Evolutionary conservation across 75 land plant genomes (phyloP).

Genomic region (Ceratopteris richardii): DNA sequence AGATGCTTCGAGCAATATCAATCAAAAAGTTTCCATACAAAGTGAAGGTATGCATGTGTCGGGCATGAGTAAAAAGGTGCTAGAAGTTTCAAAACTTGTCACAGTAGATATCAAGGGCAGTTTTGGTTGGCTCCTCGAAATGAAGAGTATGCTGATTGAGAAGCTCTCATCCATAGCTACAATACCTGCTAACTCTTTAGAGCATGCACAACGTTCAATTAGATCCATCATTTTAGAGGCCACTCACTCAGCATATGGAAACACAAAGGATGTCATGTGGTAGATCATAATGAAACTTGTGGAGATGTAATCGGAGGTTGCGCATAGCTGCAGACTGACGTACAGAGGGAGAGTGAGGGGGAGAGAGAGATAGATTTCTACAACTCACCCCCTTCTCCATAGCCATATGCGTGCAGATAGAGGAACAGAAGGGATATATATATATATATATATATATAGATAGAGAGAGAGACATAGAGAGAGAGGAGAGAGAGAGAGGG

Average conservation of each 20-base stretch:
- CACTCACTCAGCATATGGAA: constrained; percentile 11
- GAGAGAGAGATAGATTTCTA: no score
- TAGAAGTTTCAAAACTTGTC: constrained; percentile 10
- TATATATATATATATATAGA: no score
- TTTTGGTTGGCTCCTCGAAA: constrained; percentile 1
- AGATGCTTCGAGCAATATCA: no score
- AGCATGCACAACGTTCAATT: constrained; percentile 5
- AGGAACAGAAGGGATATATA: no score
- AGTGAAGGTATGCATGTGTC: not conserved
- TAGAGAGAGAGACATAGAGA: no score
- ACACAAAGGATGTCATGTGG: constrained; percentile 6
- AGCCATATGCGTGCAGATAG: no score
- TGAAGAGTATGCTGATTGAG: constrained; percentile 10
- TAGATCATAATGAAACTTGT: constrained; percentile 6
- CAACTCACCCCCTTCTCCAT: no score
- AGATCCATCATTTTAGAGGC: constrained; percentile 5
- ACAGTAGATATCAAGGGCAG: constrained; percentile 8
- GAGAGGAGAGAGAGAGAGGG: no score
- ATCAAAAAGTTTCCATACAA: no score
- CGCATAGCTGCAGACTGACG: no score
- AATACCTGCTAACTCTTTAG: constrained; percentile 6
- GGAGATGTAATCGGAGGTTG: no score
- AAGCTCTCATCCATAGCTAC: constrained; percentile 7
- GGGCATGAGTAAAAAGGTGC: constrained; percentile 1
- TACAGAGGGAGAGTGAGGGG: no score